Evolutionary conservation across 1,284 basidiomycete species (phyloP).

Genomic region (Heterobasidion irregulare): DNA sequence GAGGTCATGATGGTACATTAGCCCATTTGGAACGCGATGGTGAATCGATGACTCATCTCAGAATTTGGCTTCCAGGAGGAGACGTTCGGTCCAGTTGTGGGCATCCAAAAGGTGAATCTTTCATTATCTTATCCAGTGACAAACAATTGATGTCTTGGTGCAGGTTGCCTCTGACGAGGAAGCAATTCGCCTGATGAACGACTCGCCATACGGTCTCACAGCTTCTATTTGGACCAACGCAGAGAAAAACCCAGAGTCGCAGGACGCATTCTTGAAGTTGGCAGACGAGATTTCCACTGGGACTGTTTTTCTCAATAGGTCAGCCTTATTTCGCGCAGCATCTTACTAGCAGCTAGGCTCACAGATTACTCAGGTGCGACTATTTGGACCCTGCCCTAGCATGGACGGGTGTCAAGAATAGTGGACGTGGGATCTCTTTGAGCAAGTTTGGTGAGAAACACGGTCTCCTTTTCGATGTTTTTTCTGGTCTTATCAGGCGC

Average conservation of each 20-base stretch:
- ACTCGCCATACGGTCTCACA: slow-evolving; percentile 92
- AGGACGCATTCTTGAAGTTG: slow-evolving; percentile 62
- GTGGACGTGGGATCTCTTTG: slow-evolving; percentile 84
- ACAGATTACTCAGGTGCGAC: slow-evolving; percentile 50
- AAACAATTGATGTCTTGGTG: neutral
- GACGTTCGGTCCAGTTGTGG: slow-evolving; percentile 86
- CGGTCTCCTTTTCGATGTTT: neutral
- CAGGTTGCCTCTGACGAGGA: slow-evolving; percentile 78
- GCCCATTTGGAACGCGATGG: neutral
- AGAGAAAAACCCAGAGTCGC: slow-evolving; percentile 45
- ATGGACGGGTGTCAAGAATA: slow-evolving; percentile 93
- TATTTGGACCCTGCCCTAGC: slow-evolving; percentile 85
- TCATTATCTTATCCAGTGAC: neutral
- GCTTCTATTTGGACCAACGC: slow-evolving; percentile 90
- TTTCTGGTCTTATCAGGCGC: neutral
- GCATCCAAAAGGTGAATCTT: slow-evolving; percentile 75
- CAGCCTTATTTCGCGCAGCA: slow-evolving; percentile 2
- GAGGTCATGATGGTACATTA: slow-evolving; percentile 76
- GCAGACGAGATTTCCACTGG: slow-evolving; percentile 77
- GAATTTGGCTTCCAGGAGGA: slow-evolving; percentile 50
- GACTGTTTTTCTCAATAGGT: slow-evolving; percentile 89
- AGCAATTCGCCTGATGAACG: slow-evolving; percentile 88
- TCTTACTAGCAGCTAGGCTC: neutral
- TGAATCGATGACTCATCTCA: neutral
- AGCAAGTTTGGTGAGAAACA: slow-evolving; percentile 77